Conservation (phyloP, 352 stramenopile genomes). For the Hyaloperonospora brassicae region DNA sequence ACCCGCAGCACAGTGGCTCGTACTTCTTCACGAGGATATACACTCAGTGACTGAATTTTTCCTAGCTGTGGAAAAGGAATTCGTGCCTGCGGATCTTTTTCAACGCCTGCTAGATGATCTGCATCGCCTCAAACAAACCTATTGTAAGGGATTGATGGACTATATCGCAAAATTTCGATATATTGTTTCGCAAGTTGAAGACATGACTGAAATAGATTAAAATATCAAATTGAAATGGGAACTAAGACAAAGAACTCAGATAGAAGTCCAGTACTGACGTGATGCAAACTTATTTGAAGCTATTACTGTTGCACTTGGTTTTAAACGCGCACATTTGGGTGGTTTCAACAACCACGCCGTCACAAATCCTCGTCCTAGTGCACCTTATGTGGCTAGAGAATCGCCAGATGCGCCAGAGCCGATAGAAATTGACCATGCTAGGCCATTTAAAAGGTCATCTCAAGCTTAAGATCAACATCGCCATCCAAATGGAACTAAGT, state of each 20-base stretch:
- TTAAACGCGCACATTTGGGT: background rate
- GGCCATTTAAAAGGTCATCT: background rate
- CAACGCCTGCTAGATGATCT: constrained; percentile 9
- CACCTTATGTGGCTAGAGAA: background rate
- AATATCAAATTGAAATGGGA: constrained; percentile 6
- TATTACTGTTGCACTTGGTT: constrained; percentile 5
- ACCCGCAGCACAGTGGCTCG: background rate
- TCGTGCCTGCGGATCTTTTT: constrained; percentile 10
- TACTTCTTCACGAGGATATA: background rate
- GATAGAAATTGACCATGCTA: background rate
- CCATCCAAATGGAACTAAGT: background rate
- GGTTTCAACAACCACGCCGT: background rate
- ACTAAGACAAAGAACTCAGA: background rate
- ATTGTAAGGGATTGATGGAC: constrained; percentile 9
- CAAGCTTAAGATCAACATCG: background rate
- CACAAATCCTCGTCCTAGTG: background rate
- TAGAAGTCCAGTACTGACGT: constrained; percentile 8
- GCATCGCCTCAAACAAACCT: constrained; percentile 6
- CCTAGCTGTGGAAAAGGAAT: constrained; percentile 1
- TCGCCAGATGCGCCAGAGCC: background rate
- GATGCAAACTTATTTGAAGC: constrained; percentile 1
- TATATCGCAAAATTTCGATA: constrained; percentile 5
- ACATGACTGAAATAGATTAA: constrained; percentile 13
- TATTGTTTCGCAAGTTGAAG: constrained; percentile 10
- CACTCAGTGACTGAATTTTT: background rate